Conservation (phyloP, 768 basidiomycete genomes). For the Multifurca ochricompacta region DNA sequence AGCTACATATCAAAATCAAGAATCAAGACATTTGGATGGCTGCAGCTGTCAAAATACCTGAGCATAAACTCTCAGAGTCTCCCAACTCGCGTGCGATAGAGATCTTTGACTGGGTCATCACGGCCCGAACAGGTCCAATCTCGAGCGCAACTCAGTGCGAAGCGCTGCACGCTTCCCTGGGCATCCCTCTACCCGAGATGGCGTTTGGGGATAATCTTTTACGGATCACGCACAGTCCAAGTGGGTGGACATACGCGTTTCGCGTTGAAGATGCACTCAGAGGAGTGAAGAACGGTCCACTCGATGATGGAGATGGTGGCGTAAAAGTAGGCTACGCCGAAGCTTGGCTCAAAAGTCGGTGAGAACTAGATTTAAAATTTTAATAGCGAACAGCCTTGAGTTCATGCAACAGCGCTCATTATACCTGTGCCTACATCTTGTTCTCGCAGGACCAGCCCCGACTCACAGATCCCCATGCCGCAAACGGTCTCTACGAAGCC, state of each 20-base stretch:
- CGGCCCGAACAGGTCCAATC: slow-evolving; percentile 67
- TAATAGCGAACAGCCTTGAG: too few relatives aligned
- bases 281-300: slow-evolving; percentile 67
- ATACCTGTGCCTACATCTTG: neutral
- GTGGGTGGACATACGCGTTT: slow-evolving; percentile 61
- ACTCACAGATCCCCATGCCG: slow-evolving; percentile 58
- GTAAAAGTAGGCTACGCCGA: slow-evolving; percentile 95
- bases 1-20: too few relatives aligned
- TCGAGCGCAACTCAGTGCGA: slow-evolving; percentile 73
- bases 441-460: slow-evolving; percentile 58
- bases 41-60: slow-evolving; percentile 41
- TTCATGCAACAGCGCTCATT: neutral
- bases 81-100: slow-evolving; percentile 63
- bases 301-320: slow-evolving; percentile 76
- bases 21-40: slow-evolving; percentile 32
- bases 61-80: slow-evolving; percentile 60
- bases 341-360: slow-evolving; percentile 89
- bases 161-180: slow-evolving; percentile 50
- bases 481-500: slow-evolving; percentile 70
- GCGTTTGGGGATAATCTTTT: slow-evolving; percentile 85
- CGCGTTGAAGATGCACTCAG: slow-evolving; percentile 58
- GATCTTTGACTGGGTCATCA: slow-evolving; percentile 60
- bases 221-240: slow-evolving; percentile 53
- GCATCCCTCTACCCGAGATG: slow-evolving; percentile 92
- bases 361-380: slow-evolving; percentile 24